phyloP scores from a whole-genome alignment of 1,284 basidiomycete genomes.

The Ganoderma lucidum region DNA sequence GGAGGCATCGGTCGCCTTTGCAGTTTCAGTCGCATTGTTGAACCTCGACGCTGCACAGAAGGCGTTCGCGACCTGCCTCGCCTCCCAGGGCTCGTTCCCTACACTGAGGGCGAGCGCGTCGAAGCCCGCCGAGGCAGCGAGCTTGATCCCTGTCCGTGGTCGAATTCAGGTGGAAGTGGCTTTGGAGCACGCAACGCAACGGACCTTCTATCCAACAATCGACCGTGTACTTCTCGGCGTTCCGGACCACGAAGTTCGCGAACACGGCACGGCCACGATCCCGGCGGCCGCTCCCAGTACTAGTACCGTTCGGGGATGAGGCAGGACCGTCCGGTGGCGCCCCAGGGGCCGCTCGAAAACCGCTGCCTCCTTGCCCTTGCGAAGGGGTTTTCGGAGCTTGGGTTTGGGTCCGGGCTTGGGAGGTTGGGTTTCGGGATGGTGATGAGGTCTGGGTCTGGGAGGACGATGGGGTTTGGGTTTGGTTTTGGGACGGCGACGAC shows the following conservation, averaged over 20 bases:
- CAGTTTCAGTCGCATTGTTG: conserved; percentile 19
- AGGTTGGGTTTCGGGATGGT: no score
- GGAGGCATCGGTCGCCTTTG: conserved; percentile 14
- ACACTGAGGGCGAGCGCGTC: conserved; percentile 55
- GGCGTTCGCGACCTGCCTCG: conserved; percentile 55
- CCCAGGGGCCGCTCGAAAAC: background rate
- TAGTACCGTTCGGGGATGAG: background rate
- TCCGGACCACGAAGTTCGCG: conserved; percentile 49
- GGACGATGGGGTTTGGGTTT: background rate
- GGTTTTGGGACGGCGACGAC: background rate
- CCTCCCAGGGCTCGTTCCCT: conserved; percentile 59
- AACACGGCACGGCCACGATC: conserved; percentile 29
- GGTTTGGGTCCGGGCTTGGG: background rate
- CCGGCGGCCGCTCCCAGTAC: background rate
- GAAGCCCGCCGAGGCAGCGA: conserved; percentile 49
- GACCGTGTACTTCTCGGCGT: conserved; percentile 48
- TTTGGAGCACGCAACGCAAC: background rate
- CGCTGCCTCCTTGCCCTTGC: background rate
- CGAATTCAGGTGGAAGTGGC: background rate
- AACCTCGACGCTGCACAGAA: conserved; percentile 35
- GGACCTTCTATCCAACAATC: conserved; percentile 47
- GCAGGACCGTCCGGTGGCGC: background rate
- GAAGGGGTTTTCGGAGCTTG: background rate
- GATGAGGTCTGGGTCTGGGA: background rate
- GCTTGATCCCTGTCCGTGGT: conserved; percentile 43